These are phyloP conservation scores for Euphrasia confusa DNA, from an alignment of 257 asterid genomes.

Conservation along the genomic window DNA sequence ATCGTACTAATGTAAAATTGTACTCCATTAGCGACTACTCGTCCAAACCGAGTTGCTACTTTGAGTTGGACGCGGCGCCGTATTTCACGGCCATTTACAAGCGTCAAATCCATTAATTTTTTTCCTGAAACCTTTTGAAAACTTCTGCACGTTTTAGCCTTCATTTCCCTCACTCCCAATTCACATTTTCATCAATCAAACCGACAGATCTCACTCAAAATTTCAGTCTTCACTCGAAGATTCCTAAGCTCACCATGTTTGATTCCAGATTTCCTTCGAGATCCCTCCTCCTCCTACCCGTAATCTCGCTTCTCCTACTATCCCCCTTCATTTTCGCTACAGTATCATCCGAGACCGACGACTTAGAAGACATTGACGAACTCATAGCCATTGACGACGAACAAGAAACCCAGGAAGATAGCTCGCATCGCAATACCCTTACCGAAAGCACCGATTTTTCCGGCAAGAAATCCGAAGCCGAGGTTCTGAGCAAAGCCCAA, in stretches of 20 bases:
- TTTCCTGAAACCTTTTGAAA: conserved; percentile 19
- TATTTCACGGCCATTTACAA: not conserved
- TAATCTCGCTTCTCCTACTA: conserved; percentile 41
- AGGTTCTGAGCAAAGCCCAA: conserved; percentile 81
- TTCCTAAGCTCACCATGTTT: conserved; percentile 33
- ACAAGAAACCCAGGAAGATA: conserved; percentile 35
- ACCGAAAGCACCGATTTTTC: conserved; percentile 30
- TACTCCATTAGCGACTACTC: too few species aligned
- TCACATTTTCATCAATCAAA: conserved; percentile 24
- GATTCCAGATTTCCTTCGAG: conserved; percentile 37
- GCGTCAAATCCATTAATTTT: not conserved
- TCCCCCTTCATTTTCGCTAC: conserved; percentile 29
- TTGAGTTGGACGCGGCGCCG: not conserved
- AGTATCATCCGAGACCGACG: conserved; percentile 35
- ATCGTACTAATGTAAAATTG: too few species aligned
- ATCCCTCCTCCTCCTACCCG: conserved; percentile 36
- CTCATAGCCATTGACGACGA: conserved; percentile 81
- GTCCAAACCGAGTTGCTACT: too few species aligned
- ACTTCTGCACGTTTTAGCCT: conserved; percentile 38
- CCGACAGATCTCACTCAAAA: conserved; percentile 33
- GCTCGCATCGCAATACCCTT: not conserved
- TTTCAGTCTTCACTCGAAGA: conserved; percentile 13
- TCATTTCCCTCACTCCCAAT: conserved; percentile 16
- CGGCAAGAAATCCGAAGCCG: conserved; percentile 58
- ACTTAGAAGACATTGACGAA: conserved; percentile 53